Evolutionary conservation across 2,329 filamentous ascomycete genomes (phyloP).

Genomic region (Xylariaceae sp.): DNA sequence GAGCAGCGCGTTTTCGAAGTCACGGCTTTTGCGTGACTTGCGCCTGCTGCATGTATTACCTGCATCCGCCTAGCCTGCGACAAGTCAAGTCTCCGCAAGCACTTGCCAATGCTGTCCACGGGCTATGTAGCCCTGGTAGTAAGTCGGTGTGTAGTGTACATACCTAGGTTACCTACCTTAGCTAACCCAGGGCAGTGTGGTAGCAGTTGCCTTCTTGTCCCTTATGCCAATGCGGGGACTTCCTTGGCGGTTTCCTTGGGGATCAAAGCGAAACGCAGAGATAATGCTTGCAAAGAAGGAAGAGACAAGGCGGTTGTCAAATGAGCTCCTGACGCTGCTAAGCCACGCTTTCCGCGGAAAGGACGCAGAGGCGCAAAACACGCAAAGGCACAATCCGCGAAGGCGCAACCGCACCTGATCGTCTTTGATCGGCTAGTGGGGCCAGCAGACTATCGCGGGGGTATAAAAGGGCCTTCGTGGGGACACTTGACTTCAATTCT

Average conservation of each 20-base stretch:
- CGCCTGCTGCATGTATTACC: conserved; percentile 19
- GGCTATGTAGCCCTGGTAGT: no score
- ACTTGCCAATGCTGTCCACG: no score
- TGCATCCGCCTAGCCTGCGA: background rate
- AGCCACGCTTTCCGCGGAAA: conserved; percentile 12
- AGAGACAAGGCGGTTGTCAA: background rate
- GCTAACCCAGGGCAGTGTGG: no score
- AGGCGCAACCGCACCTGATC: background rate
- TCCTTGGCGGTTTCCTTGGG: no score
- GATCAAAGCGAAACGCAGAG: no score
- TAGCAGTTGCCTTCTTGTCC: no score
- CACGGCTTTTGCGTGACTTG: conserved; percentile 23
- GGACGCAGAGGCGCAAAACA: conserved; percentile 11
- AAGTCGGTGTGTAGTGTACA: no score
- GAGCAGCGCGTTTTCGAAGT: conserved; percentile 8
- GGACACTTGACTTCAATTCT: background rate
- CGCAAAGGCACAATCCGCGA: conserved; percentile 15
- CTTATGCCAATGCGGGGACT: no score
- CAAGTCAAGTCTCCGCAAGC: no score
- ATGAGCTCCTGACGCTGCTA: background rate
- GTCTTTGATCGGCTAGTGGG: conserved; percentile 7
- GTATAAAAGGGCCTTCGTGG: conserved; percentile 10
- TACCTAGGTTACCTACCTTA: no score
- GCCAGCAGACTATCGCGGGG: conserved; percentile 1
- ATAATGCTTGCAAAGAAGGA: no score